Conservation (phyloP, 2,329 filamentous ascomycete genomes). For the Neoascochyta sp. region DNA sequence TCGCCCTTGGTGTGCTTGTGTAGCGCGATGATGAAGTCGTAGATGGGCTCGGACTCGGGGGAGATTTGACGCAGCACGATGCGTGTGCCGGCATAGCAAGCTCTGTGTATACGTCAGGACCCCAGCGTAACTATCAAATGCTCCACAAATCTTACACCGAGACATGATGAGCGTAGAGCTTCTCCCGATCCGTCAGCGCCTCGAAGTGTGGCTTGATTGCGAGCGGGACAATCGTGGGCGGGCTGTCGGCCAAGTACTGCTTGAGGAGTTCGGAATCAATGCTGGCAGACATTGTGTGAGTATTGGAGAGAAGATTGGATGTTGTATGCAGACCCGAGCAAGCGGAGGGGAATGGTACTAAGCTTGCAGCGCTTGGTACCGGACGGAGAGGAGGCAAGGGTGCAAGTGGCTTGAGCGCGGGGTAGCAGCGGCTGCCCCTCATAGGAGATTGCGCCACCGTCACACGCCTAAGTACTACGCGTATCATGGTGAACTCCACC, state of each 20-base stretch:
- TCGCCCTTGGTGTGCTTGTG: slow-evolving; percentile 48
- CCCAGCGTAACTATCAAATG: background rate
- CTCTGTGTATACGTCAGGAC: slow-evolving; percentile 25
- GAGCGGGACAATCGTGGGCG: slow-evolving; percentile 81
- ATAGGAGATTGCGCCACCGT: too few relatives aligned
- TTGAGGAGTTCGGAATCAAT: slow-evolving; percentile 47
- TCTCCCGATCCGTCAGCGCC: slow-evolving; percentile 68
- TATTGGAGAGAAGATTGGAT: too few relatives aligned
- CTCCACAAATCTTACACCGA: slow-evolving; percentile 28
- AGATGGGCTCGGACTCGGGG: slow-evolving; percentile 50
- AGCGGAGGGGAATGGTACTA: too few relatives aligned
- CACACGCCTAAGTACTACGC: too few relatives aligned
- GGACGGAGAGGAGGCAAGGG: too few relatives aligned
- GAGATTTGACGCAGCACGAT: slow-evolving; percentile 54
- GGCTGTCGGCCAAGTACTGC: slow-evolving; percentile 87
- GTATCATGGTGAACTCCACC: too few relatives aligned
- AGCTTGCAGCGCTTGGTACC: too few relatives aligned
- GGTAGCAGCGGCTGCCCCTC: too few relatives aligned
- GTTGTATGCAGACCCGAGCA: too few relatives aligned
- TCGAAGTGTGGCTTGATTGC: slow-evolving; percentile 93
- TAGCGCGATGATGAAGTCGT: slow-evolving; percentile 53
- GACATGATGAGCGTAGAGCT: slow-evolving; percentile 78
- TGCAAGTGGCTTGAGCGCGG: too few relatives aligned
- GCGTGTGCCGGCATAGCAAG: slow-evolving; percentile 48
- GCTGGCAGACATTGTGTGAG: slow-evolving; percentile 23